phyloP scores from a whole-genome alignment of 495 filamentous ascomycete species.

The Thozetella sp. region DNA sequence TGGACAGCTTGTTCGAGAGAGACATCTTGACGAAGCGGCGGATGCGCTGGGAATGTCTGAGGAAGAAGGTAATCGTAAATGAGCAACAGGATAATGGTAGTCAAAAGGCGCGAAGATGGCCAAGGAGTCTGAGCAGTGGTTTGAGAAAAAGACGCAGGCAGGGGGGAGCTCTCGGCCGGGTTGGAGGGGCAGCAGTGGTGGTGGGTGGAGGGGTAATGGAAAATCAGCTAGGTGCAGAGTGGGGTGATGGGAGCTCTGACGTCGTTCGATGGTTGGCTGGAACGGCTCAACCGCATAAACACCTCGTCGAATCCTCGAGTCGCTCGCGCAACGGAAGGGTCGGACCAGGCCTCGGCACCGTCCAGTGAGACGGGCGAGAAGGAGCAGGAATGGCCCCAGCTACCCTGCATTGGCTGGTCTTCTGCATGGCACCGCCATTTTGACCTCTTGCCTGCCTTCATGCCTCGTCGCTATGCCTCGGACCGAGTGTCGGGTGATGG shows the following conservation, averaged over 20 bases:
- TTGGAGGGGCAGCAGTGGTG: slow-evolving; percentile 15
- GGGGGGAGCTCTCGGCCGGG: slow-evolving; percentile 11
- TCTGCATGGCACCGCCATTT: background rate
- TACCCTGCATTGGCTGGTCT: no score
- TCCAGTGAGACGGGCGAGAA: background rate
- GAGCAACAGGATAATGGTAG: background rate
- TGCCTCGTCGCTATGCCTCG: no score
- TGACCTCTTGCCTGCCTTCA: no score
- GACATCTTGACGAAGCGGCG: slow-evolving; percentile 68
- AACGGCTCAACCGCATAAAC: slow-evolving; percentile 2
- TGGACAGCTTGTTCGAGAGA: slow-evolving; percentile 96
- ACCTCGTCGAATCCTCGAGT: background rate
- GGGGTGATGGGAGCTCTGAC: slow-evolving; percentile 24
- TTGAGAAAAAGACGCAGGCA: slow-evolving; percentile 23
- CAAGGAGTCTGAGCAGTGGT: background rate
- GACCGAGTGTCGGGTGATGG: no score
- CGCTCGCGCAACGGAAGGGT: background rate
- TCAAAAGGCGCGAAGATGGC: background rate
- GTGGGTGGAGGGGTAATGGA: slow-evolving; percentile 25
- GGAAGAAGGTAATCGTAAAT: background rate
- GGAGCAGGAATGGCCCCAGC: no score
- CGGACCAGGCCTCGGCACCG: background rate
- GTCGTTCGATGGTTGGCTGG: slow-evolving; percentile 26
- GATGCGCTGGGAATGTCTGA: background rate
- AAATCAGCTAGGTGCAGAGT: slow-evolving; percentile 17